These are phyloP conservation scores for Penicillium sp. DNA, from an alignment of 2,329 filamentous ascomycete genomes.

Conservation along the genomic window DNA sequence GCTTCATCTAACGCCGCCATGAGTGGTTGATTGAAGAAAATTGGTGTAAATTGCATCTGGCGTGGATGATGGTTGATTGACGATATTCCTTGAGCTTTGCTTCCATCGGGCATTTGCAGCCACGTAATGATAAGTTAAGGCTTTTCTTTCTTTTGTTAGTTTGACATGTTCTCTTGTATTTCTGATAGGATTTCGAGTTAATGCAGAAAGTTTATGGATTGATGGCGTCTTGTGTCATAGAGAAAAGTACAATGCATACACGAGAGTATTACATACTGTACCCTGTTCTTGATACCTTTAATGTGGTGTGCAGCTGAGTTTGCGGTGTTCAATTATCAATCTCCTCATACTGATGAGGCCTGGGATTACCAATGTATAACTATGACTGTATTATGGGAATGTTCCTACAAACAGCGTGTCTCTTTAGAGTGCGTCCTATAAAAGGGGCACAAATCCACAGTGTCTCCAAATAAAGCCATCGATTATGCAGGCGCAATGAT, in stretches of 20 bases:
- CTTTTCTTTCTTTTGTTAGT: slow-evolving; percentile 10
- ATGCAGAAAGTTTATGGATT: slow-evolving; percentile 10
- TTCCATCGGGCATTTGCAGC: slow-evolving; percentile 9
- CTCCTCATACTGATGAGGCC: too few relatives aligned
- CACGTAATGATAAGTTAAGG: slow-evolving; percentile 11
- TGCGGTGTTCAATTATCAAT: too few relatives aligned
- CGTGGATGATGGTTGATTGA: slow-evolving; percentile 11
- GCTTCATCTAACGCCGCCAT: slow-evolving; percentile 1
- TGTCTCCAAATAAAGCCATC: too few relatives aligned
- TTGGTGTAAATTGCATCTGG: slow-evolving; percentile 12
- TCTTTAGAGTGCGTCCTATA: too few relatives aligned
- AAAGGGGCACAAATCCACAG: too few relatives aligned
- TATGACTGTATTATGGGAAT: too few relatives aligned
- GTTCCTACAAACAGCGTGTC: too few relatives aligned
- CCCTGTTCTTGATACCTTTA: too few relatives aligned
- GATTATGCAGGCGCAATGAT: too few relatives aligned
- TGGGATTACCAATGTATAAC: too few relatives aligned
- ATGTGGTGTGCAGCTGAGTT: too few relatives aligned
- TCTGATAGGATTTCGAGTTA: slow-evolving; percentile 23
- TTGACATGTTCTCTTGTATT: slow-evolving; percentile 6
- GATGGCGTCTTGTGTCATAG: not conserved
- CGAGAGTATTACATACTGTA: not conserved
- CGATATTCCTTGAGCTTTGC: slow-evolving; percentile 4
- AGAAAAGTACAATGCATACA: not conserved
- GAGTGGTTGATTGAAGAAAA: slow-evolving; percentile 6